Evolutionary conservation across 495 filamentous ascomycete species (phyloP), one percentile per base, ranked within the genome.

Genomic region (Endocarpon pusillum): DNA sequence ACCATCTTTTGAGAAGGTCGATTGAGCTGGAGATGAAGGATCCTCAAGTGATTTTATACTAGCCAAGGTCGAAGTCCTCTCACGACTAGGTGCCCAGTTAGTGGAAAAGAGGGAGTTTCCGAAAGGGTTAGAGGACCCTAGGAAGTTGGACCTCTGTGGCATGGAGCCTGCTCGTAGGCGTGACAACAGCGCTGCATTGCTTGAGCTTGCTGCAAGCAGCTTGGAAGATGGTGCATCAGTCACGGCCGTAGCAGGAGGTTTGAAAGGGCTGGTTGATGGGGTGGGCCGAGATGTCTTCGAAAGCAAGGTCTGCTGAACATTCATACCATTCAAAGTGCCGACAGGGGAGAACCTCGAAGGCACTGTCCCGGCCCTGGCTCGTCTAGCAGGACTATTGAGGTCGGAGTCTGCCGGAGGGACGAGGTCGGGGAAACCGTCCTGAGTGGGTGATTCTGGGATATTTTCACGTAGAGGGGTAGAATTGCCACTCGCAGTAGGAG

Each of bases 391-490:
- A 59, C 58, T 57, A 43, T 65, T 53, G 52, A 76, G 42, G 53
- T 61, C 33, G 55, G 65, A 49, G 64, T 71, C 54, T 52, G 64
- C 45, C n/a, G 61, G 62, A 39, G 82, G 71, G 23, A 79, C 66
- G 48, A 91, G 78, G 47, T 94, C 86, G 14, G 89, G 85, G 45
- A 94, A 96, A 38, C 80, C 87, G 57, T 94, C 89, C 46, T 82
- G 84, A 35, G 79, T 84, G n/a, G 77, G 77, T 7, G 85, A 92
- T 59, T 97, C 89, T 42, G 89, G 91, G 34, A 94, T 93, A 36
- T 89, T 93, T 58, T 96, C 89, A 40, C 89, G 80, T 37, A 97
- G 68, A 40, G 89, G 91, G 15, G 89, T 96, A 29, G 89, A 93
- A 59, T 91, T 78, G 36, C 84, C 86, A 51, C 85, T 92, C n/a